Base-by-base conservation (phyloP, 2,329 filamentous ascomycete species). In the Alternaria dauci region DNA sequence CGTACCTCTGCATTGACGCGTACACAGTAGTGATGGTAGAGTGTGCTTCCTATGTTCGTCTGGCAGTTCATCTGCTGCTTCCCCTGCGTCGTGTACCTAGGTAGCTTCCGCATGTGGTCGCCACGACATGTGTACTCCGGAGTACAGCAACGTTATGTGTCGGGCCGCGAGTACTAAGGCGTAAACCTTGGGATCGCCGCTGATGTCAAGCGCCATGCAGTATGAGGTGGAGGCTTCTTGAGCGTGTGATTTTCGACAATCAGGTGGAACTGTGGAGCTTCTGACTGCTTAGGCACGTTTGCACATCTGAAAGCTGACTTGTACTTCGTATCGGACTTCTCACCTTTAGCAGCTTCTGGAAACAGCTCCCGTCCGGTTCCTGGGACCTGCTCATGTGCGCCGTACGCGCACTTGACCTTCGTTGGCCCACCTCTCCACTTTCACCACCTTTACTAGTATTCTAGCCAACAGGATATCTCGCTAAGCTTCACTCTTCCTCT, bases 181-280 rank as follows among this genome's bases (percentile, higher is more conserved):
- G 5, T 41, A 14, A 18, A 41, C 16, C 8, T 39, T n/a, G 8
- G 14, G 23, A 39, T 12, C 7, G 39, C 20, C 20, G 34, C 36
- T 52, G 20, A 18, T 38, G 48, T 52, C 36, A 41, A 42, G 36
- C 36, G 48, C 18, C 20, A 52, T 41, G 48, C 48, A 30, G 23
- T 16, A 23, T 52, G 36, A 52, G 23, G 36, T 52, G 48, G n/a
- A 41, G 36, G 36, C 23, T 25, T 42, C 16, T 52, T 41, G 48
- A 52, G 23, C 34, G 14, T 14, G 36, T 28, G 36, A 28, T 11
- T 23, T 9, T 39, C 23, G 48, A 23, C 23, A 25, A 52, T 52
- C 48, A 25, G 23, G 48, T 52, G 48, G 48, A 52, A 3, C 18
- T 12, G 41, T 16, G 39, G 39, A 42, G 39, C 39, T 14, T 16